Conservation (phyloP, 805 yeast species). For the Clavispora phyllophila region DNA sequence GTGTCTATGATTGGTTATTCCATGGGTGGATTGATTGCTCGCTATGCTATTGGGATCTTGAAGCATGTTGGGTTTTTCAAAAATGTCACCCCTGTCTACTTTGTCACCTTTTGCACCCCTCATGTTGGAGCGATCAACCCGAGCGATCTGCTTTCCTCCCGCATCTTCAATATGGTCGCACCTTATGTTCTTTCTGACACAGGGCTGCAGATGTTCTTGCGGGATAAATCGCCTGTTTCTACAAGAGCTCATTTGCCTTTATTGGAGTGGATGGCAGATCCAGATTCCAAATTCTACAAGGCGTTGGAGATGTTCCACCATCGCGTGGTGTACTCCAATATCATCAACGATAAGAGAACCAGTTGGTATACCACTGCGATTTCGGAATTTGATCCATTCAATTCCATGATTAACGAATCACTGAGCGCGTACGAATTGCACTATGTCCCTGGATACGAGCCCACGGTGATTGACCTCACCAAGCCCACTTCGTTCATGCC, state of each 20-base stretch:
- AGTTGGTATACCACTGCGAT: conserved; percentile 82
- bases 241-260: conserved; percentile 5
- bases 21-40: conserved; percentile 75
- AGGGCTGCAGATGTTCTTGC: conserved; percentile 69
- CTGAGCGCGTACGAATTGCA: conserved; percentile 35
- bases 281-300: conserved; percentile 9
- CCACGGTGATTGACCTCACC: conserved; percentile 49
- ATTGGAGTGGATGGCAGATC: conserved; percentile 13
- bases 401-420: conserved; percentile 40
- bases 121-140: conserved; percentile 66
- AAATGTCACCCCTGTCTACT: conserved; percentile 49
- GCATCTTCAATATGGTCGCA: conserved; percentile 56
- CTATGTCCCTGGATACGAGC: conserved; percentile 49
- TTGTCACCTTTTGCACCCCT: conserved; percentile 48
- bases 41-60: conserved; percentile 76
- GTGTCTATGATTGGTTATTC: conserved; percentile 83
- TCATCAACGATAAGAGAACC: conserved; percentile 39
- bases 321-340: conserved; percentile 10
- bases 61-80: conserved; percentile 49
- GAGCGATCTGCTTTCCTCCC: conserved; percentile 28
- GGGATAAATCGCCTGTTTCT: conserved; percentile 23
- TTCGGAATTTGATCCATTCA: conserved; percentile 56
- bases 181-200: conserved; percentile 65
- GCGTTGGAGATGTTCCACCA: conserved; percentile 7
- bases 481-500: conserved; percentile 34